phyloP scores from a whole-genome alignment of 441 rosid species.

The Euphorbia schlechtendalii region DNA sequence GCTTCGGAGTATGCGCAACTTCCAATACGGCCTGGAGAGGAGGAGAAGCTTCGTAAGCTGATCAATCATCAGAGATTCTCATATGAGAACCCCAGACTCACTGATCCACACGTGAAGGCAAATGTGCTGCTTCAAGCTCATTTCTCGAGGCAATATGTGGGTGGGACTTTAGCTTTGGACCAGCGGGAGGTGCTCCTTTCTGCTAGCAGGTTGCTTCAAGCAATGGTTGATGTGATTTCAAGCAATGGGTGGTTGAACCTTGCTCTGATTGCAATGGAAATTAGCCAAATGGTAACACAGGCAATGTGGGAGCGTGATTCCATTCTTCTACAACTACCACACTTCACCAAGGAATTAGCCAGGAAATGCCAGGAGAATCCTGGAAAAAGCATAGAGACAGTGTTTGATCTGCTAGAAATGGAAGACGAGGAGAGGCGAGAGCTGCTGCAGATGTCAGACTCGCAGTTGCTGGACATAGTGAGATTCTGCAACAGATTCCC shows the following conservation, averaged over 20 bases:
- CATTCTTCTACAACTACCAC: conserved; percentile 91
- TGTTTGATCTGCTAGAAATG: conserved; percentile 92
- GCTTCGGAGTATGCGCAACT: conserved; percentile 87
- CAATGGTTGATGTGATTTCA: conserved; percentile 86
- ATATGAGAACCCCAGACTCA: conserved; percentile 64
- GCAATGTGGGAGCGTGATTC: conserved; percentile 98
- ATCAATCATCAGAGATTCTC: conserved; percentile 93
- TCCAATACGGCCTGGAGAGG: conserved; percentile 81
- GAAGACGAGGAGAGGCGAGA: conserved; percentile 77
- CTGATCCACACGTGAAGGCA: conserved; percentile 86
- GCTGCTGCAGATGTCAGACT: conserved; percentile 66
- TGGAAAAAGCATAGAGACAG: conserved; percentile 65
- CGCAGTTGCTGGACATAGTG: conserved; percentile 68
- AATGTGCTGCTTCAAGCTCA: conserved; percentile 89
- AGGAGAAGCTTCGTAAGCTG: conserved; percentile 65
- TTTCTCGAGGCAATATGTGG: conserved; percentile 70
- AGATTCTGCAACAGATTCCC: conserved; percentile 86
- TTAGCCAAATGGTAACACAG: conserved; percentile 95
- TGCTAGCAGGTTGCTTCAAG: conserved; percentile 74
- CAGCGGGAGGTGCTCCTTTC: conserved; percentile 79
- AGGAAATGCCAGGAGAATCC: conserved; percentile 86
- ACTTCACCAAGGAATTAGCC: conserved; percentile 76
- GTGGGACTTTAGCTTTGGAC: conserved; percentile 68
- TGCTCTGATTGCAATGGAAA: conserved; percentile 94
- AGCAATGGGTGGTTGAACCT: conserved; percentile 89